These are phyloP conservation scores for Delonix regia DNA, from an alignment of 306 rosid genomes.

Conservation along the genomic window DNA sequence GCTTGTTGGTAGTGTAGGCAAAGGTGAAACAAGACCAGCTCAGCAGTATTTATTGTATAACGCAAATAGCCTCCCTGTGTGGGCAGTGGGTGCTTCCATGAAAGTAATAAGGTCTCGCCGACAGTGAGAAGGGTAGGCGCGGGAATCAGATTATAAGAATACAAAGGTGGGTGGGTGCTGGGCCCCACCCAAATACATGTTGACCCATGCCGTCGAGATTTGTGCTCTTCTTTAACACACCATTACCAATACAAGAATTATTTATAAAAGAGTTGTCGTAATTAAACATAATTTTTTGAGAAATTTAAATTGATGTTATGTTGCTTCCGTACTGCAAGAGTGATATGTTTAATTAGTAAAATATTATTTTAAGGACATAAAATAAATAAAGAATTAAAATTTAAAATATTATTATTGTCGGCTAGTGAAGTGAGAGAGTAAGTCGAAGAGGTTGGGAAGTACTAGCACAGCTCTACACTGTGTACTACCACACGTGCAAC, in stretches of 20 bases:
- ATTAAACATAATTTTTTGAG: no score
- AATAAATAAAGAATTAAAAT: no score
- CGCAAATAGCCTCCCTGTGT: not conserved
- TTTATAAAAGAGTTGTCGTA: no score
- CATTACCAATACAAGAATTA: constrained; percentile 30
- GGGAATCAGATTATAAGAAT: not conserved
- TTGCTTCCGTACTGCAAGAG: no score
- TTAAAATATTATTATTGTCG: no score
- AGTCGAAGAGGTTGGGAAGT: no score
- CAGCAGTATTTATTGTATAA: constrained; percentile 28
- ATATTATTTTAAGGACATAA: no score
- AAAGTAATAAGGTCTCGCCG: constrained; percentile 48
- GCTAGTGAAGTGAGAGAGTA: no score
- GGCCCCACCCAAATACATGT: constrained; percentile 43
- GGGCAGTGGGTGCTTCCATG: not conserved
- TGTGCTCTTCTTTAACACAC: constrained; percentile 16
- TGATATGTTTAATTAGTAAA: no score
- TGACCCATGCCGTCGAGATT: constrained; percentile 49
- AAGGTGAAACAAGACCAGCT: constrained; percentile 66
- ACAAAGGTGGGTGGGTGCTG: no score
- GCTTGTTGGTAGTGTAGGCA: constrained; percentile 39
- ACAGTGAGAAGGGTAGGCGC: constrained; percentile 34
- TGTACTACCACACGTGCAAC: constrained; percentile 56
- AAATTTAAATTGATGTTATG: no score
- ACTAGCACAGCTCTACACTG: constrained; percentile 7